These are phyloP conservation scores for Suhomyces maxii DNA, from an alignment of 1,139 yeast species.

Conservation along the genomic window DNA sequence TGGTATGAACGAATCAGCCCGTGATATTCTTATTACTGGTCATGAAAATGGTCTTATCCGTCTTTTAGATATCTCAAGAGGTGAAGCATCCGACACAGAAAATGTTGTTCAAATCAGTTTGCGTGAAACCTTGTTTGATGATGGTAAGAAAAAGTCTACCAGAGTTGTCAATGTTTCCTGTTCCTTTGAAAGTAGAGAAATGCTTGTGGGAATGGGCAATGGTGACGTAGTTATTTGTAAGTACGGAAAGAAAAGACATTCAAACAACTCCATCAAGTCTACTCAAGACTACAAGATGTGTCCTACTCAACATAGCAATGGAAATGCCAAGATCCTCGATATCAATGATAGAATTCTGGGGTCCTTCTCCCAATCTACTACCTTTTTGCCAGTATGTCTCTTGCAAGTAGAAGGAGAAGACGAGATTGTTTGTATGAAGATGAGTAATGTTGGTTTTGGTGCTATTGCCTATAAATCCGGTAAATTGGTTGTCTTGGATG, in stretches of 20 bases:
- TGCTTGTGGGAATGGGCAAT: conserved; percentile 64
- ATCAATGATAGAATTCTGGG: conserved; percentile 36
- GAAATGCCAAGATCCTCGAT: conserved; percentile 36
- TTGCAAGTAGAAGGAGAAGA: conserved; percentile 46
- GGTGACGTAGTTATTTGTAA: conserved; percentile 80
- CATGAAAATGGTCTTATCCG: conserved; percentile 79
- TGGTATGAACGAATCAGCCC: conserved; percentile 53
- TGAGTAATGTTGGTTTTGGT: conserved; percentile 81
- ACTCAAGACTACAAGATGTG: conserved; percentile 29
- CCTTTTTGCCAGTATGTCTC: conserved; percentile 65
- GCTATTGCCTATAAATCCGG: conserved; percentile 83
- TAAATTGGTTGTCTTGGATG: conserved; percentile 68
- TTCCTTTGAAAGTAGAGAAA: conserved; percentile 75
- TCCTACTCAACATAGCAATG: conserved; percentile 35
- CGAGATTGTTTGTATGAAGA: conserved; percentile 57
- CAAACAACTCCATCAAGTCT: conserved; percentile 10
- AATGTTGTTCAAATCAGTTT: conserved; percentile 37
- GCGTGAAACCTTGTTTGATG: conserved; percentile 34
- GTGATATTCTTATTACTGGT: conserved; percentile 75
- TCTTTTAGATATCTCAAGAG: conserved; percentile 78
- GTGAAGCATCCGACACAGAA: conserved; percentile 66
- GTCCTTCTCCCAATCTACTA: conserved; percentile 29
- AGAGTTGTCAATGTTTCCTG: conserved; percentile 63
- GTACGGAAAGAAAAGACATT: conserved; percentile 48
- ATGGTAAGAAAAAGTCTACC: conserved; percentile 32